phyloP scores from a whole-genome alignment of 306 rosid species.

The Vigna angularis region DNA sequence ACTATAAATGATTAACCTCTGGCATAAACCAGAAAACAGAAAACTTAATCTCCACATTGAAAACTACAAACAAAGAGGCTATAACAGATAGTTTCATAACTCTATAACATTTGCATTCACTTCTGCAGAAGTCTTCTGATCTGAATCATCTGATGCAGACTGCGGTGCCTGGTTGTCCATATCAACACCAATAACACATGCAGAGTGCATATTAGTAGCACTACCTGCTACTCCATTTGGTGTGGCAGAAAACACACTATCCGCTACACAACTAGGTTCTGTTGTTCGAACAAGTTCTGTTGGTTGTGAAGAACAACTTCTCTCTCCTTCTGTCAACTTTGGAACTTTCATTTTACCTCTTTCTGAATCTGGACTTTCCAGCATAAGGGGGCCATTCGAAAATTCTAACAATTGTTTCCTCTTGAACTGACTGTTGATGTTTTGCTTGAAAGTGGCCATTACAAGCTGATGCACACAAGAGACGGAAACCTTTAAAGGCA shows the following conservation, averaged over 20 bases:
- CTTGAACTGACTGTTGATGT: conserved; percentile 30
- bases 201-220: conserved; percentile 21
- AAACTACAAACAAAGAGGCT: not conserved
- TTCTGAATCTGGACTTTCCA: conserved; percentile 5
- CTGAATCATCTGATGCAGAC: not conserved
- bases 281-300: conserved; percentile 29
- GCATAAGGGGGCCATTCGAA: not conserved
- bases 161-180: not conserved
- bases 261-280: conserved; percentile 11
- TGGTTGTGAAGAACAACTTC: conserved; percentile 38
- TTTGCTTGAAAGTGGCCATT: conserved; percentile 56
- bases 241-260: conserved; percentile 23
- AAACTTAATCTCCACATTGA: not conserved
- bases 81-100: not conserved
- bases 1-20: not conserved
- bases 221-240: conserved; percentile 1
- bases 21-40: conserved; percentile 1
- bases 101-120: conserved; percentile 18
- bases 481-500: not conserved
- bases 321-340: conserved; percentile 26
- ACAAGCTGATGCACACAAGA: conserved; percentile 48
- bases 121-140: conserved; percentile 15
- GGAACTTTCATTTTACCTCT: conserved; percentile 32
- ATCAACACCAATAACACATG: not conserved
- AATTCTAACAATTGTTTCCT: conserved; percentile 25